A percentile compares a stretch with the other conserved stretches of the same genome.
These are phyloP conservation scores for Zygoascus ofunaensis DNA, from an alignment of 805 yeast genomes.

Conservation along the genomic window DNA sequence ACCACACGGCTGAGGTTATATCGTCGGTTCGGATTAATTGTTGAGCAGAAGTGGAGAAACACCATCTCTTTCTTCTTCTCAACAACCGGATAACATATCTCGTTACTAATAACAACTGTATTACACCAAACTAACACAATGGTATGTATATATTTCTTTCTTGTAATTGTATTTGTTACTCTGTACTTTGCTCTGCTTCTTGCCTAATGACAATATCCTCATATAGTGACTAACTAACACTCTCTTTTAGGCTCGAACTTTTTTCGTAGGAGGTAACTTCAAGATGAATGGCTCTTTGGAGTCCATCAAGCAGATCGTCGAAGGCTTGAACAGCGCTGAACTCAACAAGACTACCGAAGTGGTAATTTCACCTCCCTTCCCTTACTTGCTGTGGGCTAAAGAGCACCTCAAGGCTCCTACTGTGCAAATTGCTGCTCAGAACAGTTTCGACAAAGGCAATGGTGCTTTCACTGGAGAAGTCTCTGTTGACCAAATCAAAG, in stretches of 20 bases:
- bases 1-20: too few relatives aligned
- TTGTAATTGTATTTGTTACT: too few relatives aligned
- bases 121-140: too few relatives aligned
- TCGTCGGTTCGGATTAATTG: too few relatives aligned
- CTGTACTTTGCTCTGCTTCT: too few relatives aligned
- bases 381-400: slow-evolving; percentile 75
- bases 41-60: too few relatives aligned
- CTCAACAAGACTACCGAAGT: slow-evolving; percentile 79
- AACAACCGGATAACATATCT: too few relatives aligned
- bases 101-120: too few relatives aligned
- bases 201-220: too few relatives aligned
- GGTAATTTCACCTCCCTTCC: slow-evolving; percentile 93
- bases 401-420: slow-evolving; percentile 55
- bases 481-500: slow-evolving; percentile 80
- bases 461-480: slow-evolving; percentile 99
- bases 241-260: slow-evolving; percentile 73
- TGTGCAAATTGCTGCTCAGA: slow-evolving; percentile 84
- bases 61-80: too few relatives aligned
- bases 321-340: slow-evolving; percentile 67
- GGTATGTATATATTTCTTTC: too few relatives aligned
- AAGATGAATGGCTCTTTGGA: slow-evolving; percentile 93
- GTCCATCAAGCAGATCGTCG: slow-evolving; percentile 76
- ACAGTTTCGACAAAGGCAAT: slow-evolving; percentile 73
- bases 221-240: too few relatives aligned
- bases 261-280: slow-evolving; percentile 99